Conservation (phyloP, 305 asterid species). For the Solanum hybrid region DNA sequence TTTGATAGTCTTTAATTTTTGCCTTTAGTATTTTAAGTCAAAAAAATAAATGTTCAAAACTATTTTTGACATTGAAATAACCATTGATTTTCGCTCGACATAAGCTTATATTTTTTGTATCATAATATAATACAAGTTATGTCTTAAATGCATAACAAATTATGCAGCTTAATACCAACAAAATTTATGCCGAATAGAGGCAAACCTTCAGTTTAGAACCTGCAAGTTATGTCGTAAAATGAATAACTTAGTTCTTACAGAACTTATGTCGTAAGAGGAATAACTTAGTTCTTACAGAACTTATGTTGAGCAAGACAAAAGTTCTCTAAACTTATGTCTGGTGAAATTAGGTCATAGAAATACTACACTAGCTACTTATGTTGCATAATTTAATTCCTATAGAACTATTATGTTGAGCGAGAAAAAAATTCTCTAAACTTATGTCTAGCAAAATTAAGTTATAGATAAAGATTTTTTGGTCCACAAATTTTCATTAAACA, state of each 20-base stretch:
- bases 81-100: no score
- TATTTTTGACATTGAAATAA: no score
- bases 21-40: neutral
- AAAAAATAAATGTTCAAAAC: no score
- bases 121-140: neutral
- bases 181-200: neutral
- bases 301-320: neutral
- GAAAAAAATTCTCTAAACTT: neutral
- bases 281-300: neutral
- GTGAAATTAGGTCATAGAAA: neutral
- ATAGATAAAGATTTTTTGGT: neutral
- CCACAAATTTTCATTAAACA: neutral
- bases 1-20: neutral
- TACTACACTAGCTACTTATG: neutral
- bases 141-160: neutral
- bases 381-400: neutral
- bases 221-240: neutral
- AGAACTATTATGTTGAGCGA: neutral
- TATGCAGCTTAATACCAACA: neutral
- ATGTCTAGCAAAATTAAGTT: neutral
- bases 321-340: neutral
- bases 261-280: neutral
- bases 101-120: neutral
- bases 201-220: neutral
- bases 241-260: no score